Conservation (phyloP, 352 stramenopile genomes). For the Discostella stelligera region DNA sequence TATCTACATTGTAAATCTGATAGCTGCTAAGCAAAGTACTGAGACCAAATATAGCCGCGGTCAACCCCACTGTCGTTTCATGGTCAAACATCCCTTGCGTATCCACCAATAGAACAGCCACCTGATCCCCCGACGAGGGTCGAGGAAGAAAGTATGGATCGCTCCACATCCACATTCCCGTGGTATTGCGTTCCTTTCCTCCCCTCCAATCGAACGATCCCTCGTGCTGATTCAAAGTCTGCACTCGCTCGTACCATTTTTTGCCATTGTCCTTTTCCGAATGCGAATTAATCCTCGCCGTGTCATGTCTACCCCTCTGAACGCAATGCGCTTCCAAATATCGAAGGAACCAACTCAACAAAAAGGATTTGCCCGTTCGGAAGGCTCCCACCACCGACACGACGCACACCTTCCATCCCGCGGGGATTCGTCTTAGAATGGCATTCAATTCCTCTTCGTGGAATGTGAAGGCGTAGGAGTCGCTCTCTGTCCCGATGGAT, state of each 20-base stretch:
- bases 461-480: slow-evolving; percentile 84
- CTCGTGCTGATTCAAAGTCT: slow-evolving; percentile 58
- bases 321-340: slow-evolving; percentile 89
- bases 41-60: slow-evolving; percentile 97
- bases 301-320: slow-evolving; percentile 48
- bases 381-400: slow-evolving; percentile 98
- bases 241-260: slow-evolving; percentile 61
- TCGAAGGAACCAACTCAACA: slow-evolving; percentile 96
- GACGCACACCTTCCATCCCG: slow-evolving; percentile 95
- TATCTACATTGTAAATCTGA: slow-evolving; percentile 99
- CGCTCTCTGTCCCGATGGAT: slow-evolving; percentile 76
- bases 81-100: slow-evolving; percentile 99
- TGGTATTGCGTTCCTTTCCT: slow-evolving; percentile 95
- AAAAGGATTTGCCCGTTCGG: slow-evolving; percentile 97
- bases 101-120: slow-evolving; percentile 97
- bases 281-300: slow-evolving; percentile 57
- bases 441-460: slow-evolving; percentile 82
- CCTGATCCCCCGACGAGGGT: slow-evolving; percentile 73
- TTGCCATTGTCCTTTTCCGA: slow-evolving; percentile 16
- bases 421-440: slow-evolving; percentile 83
- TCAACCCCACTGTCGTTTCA: slow-evolving; percentile 97
- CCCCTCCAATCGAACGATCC: slow-evolving; percentile 92
- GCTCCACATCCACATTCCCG: slow-evolving; percentile 99
- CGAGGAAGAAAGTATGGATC: slow-evolving; percentile 89
- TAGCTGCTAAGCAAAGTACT: slow-evolving; percentile 92